phyloP scores from a whole-genome alignment of 2,329 filamentous ascomycete species.

The Aureobasidium sp. region DNA sequence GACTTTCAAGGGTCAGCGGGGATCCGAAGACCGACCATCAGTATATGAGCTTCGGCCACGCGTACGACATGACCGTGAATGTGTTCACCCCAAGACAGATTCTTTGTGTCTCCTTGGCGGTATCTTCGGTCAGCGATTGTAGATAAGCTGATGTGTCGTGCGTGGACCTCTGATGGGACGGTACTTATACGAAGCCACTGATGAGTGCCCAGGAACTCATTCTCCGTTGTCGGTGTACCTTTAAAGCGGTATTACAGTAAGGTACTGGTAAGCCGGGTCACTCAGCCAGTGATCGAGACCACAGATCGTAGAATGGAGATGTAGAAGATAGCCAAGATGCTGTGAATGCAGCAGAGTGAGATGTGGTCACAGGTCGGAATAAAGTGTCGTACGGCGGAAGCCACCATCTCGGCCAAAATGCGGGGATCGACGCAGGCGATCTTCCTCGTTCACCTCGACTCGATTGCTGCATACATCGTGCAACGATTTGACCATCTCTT shows the following conservation, averaged over 20 bases:
- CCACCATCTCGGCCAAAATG: not conserved
- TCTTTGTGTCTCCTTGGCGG: not conserved
- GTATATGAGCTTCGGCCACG: not conserved
- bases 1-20: not conserved
- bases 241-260: not conserved
- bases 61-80: conserved; percentile 1
- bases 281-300: not conserved
- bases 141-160: not conserved
- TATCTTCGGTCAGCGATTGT: not conserved
- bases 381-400: not conserved
- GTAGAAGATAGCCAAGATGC: not conserved
- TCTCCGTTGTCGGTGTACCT: not conserved
- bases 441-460: not conserved
- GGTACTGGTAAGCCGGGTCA: not conserved
- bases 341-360: not conserved
- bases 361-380: not conserved
- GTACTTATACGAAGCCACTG: not conserved
- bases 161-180: too few species aligned
- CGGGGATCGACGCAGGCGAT: not conserved
- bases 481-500: not conserved
- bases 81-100: not conserved
- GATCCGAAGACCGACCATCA: conserved; percentile 11
- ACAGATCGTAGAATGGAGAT: not conserved
- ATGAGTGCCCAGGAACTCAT: not conserved
- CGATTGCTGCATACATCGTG: not conserved